Evolutionary conservation across 768 basidiomycete species (phyloP).

Genomic region (Paxillus involutus): DNA sequence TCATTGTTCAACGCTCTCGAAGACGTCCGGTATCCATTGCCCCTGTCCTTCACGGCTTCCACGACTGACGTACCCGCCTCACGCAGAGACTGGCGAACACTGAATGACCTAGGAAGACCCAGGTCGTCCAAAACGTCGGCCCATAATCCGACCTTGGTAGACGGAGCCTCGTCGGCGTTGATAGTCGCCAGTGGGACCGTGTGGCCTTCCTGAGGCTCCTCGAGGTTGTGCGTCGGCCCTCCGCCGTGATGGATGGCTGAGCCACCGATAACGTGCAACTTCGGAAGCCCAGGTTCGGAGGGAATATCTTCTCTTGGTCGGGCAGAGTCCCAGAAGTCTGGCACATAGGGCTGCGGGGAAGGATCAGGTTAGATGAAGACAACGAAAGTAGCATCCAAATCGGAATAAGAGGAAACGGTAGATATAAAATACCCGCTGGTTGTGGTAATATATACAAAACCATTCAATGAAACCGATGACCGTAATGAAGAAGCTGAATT

Average conservation of each 20-base stretch:
- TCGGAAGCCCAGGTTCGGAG: slow-evolving; percentile 35
- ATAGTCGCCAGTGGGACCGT: not conserved
- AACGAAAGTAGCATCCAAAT: slow-evolving; percentile 2
- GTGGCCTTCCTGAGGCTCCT: slow-evolving; percentile 16
- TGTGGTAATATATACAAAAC: not conserved
- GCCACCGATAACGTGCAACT: slow-evolving; percentile 51
- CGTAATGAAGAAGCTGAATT: slow-evolving; percentile 1
- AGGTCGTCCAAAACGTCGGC: slow-evolving; percentile 38
- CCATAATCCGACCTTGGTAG: slow-evolving; percentile 25
- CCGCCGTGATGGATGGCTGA: slow-evolving; percentile 46
- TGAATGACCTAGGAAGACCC: slow-evolving; percentile 34
- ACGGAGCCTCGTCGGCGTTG: slow-evolving; percentile 11
- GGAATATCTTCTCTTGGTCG: slow-evolving; percentile 32
- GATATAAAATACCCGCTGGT: not conserved
- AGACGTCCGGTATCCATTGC: slow-evolving; percentile 15
- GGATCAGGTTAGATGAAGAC: slow-evolving; percentile 1
- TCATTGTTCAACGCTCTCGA: slow-evolving; percentile 40
- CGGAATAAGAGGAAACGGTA: slow-evolving; percentile 6
- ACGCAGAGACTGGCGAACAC: slow-evolving; percentile 16
- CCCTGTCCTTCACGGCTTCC: slow-evolving; percentile 17
- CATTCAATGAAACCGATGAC: not conserved
- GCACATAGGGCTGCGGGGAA: slow-evolving; percentile 51
- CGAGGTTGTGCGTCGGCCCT: slow-evolving; percentile 45
- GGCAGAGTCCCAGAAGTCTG: slow-evolving; percentile 61
- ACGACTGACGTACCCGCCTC: slow-evolving; percentile 9